Percentiles rank a stretch among this genome's conserved stretches.
These are phyloP conservation scores for Aspergillus candidus DNA, from an alignment of 2,329 filamentous ascomycete genomes.

Conservation along the genomic window DNA sequence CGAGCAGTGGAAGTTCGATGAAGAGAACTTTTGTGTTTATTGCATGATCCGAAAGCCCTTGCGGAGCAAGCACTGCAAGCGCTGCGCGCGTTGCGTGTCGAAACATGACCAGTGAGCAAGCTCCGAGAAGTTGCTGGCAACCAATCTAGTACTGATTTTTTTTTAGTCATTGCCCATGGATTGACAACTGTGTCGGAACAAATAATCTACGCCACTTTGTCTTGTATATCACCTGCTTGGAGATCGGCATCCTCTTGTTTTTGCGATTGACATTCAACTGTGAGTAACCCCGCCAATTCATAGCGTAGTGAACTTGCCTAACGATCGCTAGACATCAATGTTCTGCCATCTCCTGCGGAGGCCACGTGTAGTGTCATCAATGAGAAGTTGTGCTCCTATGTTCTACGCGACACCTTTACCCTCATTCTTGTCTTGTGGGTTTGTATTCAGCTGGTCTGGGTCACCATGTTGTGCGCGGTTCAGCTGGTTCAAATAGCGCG, in stretches of 20 bases:
- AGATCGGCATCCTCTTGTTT: slow-evolving; percentile 66
- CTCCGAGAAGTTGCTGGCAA: background rate
- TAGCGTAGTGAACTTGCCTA: background rate
- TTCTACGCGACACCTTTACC: slow-evolving; percentile 79
- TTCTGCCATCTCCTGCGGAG: slow-evolving; percentile 47
- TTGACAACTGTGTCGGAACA: slow-evolving; percentile 89
- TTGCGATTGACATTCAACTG: slow-evolving; percentile 68
- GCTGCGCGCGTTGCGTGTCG: slow-evolving; percentile 86
- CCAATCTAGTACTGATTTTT: background rate
- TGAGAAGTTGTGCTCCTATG: slow-evolving; percentile 64
- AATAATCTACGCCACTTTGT: slow-evolving; percentile 98
- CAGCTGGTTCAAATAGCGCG: slow-evolving; percentile 88
- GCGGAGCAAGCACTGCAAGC: slow-evolving; percentile 90
- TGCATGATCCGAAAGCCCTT: slow-evolving; percentile 94
- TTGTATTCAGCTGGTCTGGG: slow-evolving; percentile 82
- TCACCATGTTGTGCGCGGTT: slow-evolving; percentile 92
- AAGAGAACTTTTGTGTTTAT: slow-evolving; percentile 84
- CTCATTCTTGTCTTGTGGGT: slow-evolving; percentile 75
- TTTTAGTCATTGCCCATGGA: slow-evolving; percentile 87
- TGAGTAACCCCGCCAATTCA: slow-evolving; percentile 39
- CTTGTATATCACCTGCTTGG: slow-evolving; percentile 74
- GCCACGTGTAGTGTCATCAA: slow-evolving; percentile 67
- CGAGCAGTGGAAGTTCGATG: slow-evolving; percentile 81
- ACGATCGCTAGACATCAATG: slow-evolving; percentile 54
- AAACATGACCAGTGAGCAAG: slow-evolving; percentile 86